phyloP scores from a whole-genome alignment of 2,329 filamentous ascomycete species.

The Calonectria naviculata region DNA sequence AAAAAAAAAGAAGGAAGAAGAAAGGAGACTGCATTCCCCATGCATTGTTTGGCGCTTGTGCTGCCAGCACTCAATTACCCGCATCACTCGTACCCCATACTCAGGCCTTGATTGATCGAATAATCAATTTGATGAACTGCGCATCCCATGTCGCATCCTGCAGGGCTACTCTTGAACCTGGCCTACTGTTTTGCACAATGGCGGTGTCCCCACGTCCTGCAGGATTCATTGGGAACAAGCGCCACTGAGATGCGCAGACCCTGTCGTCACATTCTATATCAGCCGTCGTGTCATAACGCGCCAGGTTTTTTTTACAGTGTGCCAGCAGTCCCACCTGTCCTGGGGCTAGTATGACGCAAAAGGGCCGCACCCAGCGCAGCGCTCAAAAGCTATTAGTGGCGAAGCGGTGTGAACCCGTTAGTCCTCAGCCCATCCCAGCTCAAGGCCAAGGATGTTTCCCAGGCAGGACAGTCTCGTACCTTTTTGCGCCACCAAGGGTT shows the following conservation, averaged over 20 bases:
- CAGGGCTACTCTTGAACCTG: conserved; percentile 37
- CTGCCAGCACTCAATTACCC: conserved; percentile 17
- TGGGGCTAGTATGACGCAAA: conserved; percentile 41
- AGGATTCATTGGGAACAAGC: conserved; percentile 25
- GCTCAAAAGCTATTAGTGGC: conserved; percentile 34
- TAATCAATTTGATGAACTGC: conserved; percentile 15
- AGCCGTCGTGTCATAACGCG: conserved; percentile 36
- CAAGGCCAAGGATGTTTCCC: conserved; percentile 27
- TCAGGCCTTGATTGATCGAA: conserved; percentile 17
- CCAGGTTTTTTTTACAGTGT: conserved; percentile 37
- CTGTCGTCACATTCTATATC: conserved; percentile 18
- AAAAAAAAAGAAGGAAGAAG: not conserved
- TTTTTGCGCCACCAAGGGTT: conserved; percentile 27
- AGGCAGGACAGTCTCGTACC: conserved; percentile 16
- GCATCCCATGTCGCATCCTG: conserved; percentile 33
- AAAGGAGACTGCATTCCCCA: conserved; percentile 1
- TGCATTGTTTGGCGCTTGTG: conserved; percentile 24
- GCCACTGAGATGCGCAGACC: conserved; percentile 26
- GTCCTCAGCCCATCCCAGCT: conserved; percentile 20
- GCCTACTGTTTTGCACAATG: conserved; percentile 33
- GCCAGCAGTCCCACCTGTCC: conserved; percentile 24
- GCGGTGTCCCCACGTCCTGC: conserved; percentile 33
- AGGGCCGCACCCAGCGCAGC: conserved; percentile 26
- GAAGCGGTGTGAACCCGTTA: conserved; percentile 32
- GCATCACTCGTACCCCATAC: conserved; percentile 26